A percentile compares a stretch with the other conserved stretches of the same genome.
phyloP scores from a whole-genome alignment of 1,139 yeast species.

The Saccharomyces hybrid region DNA sequence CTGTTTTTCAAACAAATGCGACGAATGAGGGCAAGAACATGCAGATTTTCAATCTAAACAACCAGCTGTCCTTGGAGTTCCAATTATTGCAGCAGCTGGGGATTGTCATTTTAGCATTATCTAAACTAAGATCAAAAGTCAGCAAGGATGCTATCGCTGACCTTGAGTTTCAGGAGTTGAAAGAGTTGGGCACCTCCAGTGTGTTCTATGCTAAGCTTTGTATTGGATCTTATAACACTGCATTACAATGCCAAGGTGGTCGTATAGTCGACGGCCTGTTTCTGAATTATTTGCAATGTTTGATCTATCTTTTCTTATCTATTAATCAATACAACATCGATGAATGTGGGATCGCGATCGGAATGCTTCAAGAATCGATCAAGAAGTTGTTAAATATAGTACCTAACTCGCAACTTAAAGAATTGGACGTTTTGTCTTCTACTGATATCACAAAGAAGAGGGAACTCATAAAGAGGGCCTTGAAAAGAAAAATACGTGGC shows the following conservation, averaged over 20 bases:
- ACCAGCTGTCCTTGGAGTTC: constrained; percentile 11
- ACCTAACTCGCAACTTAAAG: constrained; percentile 12
- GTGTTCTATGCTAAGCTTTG: constrained; percentile 23
- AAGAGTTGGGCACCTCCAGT: constrained; percentile 18
- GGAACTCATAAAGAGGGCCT: constrained; percentile 6
- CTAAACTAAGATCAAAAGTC: constrained; percentile 22
- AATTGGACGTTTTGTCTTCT: constrained; percentile 6
- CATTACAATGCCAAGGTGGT: constrained; percentile 5
- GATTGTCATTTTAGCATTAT: constrained; percentile 22
- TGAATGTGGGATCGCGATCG: constrained; percentile 24
- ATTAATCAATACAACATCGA: constrained; percentile 24
- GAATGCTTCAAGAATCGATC: constrained; percentile 22
- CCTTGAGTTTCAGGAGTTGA: constrained; percentile 24
- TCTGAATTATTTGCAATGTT: constrained; percentile 17
- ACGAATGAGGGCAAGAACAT: not conserved
- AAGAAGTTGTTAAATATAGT: constrained; percentile 13
- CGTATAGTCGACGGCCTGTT: constrained; percentile 11
- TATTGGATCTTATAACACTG: constrained; percentile 24
- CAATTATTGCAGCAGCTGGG: constrained; percentile 26
- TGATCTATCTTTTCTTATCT: constrained; percentile 22
- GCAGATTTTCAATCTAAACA: constrained; percentile 1
- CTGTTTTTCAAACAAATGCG: not conserved
- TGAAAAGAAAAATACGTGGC: constrained; percentile 4
- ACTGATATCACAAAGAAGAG: constrained; percentile 9
- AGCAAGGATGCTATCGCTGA: constrained; percentile 23